Evolutionary conservation across 106 monocot species (phyloP).

Genomic region (Amphibolis antarctica): DNA sequence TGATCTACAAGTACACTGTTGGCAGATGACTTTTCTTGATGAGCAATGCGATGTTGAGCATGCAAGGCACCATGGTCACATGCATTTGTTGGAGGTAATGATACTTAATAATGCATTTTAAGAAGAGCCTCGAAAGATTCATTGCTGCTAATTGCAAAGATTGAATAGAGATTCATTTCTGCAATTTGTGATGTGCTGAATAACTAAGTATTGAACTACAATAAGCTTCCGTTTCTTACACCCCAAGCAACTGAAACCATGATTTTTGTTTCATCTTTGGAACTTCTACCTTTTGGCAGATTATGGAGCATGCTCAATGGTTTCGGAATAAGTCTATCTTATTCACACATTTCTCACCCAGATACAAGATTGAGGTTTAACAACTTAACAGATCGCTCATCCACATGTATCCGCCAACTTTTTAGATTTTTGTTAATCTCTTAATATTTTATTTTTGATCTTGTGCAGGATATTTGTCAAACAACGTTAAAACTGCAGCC

Average conservation of each 20-base stretch:
- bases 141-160: too few species aligned
- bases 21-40: slow-evolving; percentile 65
- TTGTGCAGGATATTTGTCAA: slow-evolving; percentile 60
- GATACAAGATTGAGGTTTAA: slow-evolving; percentile 77
- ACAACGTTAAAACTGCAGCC: slow-evolving; percentile 68
- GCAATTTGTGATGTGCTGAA: too few species aligned
- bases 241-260: too few species aligned
- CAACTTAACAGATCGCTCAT: not conserved
- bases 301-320: slow-evolving; percentile 83
- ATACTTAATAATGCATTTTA: too few species aligned
- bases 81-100: slow-evolving; percentile 80
- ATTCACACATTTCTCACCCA: slow-evolving; percentile 90
- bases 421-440: not conserved
- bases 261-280: not conserved
- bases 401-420: not conserved
- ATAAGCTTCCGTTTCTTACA: too few species aligned
- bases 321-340: slow-evolving; percentile 83
- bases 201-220: too few species aligned
- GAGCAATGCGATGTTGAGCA: slow-evolving; percentile 57
- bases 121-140: too few species aligned
- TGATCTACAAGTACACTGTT: not conserved
- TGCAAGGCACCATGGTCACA: slow-evolving; percentile 68
- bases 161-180: too few species aligned
- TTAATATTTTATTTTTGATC: not conserved
- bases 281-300: slow-evolving; percentile 23